These are phyloP conservation scores for Geosmithia flava DNA, from an alignment of 2,329 filamentous ascomycete species.

Conservation along the genomic window DNA sequence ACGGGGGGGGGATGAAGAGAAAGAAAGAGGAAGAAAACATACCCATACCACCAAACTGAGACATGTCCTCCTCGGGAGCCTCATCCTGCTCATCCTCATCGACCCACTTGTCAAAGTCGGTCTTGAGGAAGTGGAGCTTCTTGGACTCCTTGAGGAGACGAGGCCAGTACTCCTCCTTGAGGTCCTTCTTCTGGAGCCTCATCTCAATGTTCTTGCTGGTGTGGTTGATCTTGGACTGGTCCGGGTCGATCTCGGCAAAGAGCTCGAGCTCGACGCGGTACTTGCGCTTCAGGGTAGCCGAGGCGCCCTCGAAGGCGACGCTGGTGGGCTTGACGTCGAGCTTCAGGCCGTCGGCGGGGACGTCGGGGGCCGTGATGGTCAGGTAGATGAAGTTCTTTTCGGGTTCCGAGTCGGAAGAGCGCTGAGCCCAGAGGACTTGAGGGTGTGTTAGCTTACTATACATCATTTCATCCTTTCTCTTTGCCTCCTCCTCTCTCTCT, in stretches of 20 bases:
- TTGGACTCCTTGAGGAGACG: slow-evolving; percentile 80
- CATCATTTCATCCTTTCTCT: too few relatives aligned
- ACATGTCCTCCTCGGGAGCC: slow-evolving; percentile 67
- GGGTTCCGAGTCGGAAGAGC: slow-evolving; percentile 68
- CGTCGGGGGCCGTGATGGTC: slow-evolving; percentile 80
- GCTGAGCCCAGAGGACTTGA: slow-evolving; percentile 93
- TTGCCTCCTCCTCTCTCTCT: too few relatives aligned
- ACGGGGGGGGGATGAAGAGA: neutral
- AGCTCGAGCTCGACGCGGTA: slow-evolving; percentile 83
- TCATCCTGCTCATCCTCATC: slow-evolving; percentile 98
- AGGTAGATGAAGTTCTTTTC: slow-evolving; percentile 93
- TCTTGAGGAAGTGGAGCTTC: slow-evolving; percentile 94
- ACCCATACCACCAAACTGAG: slow-evolving; percentile 55
- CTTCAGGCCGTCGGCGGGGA: slow-evolving; percentile 62
- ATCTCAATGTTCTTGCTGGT: slow-evolving; percentile 79
- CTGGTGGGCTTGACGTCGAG: slow-evolving; percentile 69
- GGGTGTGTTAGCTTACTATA: too few relatives aligned
- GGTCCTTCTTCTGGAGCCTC: slow-evolving; percentile 93
- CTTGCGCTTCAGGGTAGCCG: slow-evolving; percentile 70
- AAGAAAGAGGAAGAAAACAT: slow-evolving; percentile 17
- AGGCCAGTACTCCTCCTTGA: slow-evolving; percentile 91
- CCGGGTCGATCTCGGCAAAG: slow-evolving; percentile 80
- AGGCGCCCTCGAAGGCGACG: slow-evolving; percentile 74
- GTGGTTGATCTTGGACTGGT: slow-evolving; percentile 77
- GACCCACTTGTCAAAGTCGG: slow-evolving; percentile 98